A percentile compares a stretch with the other conserved stretches of the same genome.
Evolutionary conservation across 2,329 filamentous ascomycete species (phyloP).

Genomic region (Monosporascus ibericus): DNA sequence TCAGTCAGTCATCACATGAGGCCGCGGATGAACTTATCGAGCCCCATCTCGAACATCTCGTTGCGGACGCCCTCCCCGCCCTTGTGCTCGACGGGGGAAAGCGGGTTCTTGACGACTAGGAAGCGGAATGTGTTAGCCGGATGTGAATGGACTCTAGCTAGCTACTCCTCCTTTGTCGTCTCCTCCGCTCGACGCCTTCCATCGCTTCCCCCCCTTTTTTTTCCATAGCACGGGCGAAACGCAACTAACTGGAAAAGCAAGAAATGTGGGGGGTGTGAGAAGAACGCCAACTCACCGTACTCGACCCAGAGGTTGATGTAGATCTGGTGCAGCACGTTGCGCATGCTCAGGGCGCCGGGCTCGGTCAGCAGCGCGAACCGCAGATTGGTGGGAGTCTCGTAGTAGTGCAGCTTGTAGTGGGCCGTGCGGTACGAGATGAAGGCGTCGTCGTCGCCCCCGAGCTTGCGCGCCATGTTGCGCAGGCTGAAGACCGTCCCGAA

Average conservation of each 20-base stretch:
- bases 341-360: constrained; percentile 80
- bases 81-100: constrained; percentile 63
- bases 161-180: background rate
- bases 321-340: constrained; percentile 92
- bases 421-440: constrained; percentile 91
- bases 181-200: background rate
- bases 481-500: constrained; percentile 96
- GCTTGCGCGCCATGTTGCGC: constrained; percentile 92
- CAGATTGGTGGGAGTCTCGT: constrained; percentile 92
- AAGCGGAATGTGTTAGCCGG: constrained; percentile 9
- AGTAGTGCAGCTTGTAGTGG: constrained; percentile 98
- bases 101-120: constrained; percentile 63
- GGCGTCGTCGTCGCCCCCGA: constrained; percentile 88
- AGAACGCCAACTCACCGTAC: constrained; percentile 56
- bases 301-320: constrained; percentile 98
- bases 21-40: constrained; percentile 72
- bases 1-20: constrained; percentile 41
- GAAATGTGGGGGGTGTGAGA: background rate
- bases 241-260: background rate
- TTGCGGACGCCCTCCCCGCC: constrained; percentile 64
- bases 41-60: constrained; percentile 62
- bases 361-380: constrained; percentile 97
- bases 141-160: background rate
- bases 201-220: too few species aligned
- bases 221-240: too few species aligned